Evolutionary conservation across 768 basidiomycete genomes (phyloP).

Genomic region (Russula sp.): DNA sequence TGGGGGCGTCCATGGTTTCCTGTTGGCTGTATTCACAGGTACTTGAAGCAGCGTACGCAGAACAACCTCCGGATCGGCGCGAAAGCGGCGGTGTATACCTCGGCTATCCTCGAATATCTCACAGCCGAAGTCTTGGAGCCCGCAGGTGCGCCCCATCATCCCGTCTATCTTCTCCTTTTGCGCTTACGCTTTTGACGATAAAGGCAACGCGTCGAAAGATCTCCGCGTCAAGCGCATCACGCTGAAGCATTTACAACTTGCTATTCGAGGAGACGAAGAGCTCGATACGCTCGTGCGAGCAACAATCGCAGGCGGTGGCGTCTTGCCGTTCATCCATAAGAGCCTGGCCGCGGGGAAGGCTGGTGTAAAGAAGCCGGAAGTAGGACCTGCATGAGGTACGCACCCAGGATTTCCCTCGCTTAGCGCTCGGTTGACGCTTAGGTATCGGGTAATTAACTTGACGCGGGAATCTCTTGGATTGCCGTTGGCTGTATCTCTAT

Average conservation of each 20-base stretch:
- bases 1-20: too few relatives aligned
- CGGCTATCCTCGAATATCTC: conserved; percentile 58
- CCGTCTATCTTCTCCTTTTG: too few relatives aligned
- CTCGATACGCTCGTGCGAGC: conserved; percentile 92
- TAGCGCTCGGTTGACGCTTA: too few relatives aligned
- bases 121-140: conserved; percentile 95
- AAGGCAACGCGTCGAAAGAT: conserved; percentile 71
- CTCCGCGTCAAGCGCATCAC: conserved; percentile 58
- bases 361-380: too few relatives aligned
- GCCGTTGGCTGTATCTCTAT: too few relatives aligned
- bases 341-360: too few relatives aligned
- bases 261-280: conserved; percentile 95
- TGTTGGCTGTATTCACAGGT: too few relatives aligned
- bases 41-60: conserved; percentile 62
- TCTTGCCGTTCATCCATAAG: too few relatives aligned
- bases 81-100: conserved; percentile 81
- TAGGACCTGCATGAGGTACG: too few relatives aligned
- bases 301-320: conserved; percentile 80
- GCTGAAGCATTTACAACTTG: conserved; percentile 90
- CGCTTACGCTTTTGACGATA: conserved; percentile 25
- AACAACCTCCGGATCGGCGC: conserved; percentile 94
- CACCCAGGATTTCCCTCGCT: too few relatives aligned
- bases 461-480: too few relatives aligned
- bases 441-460: too few relatives aligned
- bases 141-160: conserved; percentile 50